A percentile compares a stretch with the other conserved stretches of the same genome.
Evolutionary conservation across 176 grass and related monocot genomes (phyloP).

Genomic region (Carex myosuroides): DNA sequence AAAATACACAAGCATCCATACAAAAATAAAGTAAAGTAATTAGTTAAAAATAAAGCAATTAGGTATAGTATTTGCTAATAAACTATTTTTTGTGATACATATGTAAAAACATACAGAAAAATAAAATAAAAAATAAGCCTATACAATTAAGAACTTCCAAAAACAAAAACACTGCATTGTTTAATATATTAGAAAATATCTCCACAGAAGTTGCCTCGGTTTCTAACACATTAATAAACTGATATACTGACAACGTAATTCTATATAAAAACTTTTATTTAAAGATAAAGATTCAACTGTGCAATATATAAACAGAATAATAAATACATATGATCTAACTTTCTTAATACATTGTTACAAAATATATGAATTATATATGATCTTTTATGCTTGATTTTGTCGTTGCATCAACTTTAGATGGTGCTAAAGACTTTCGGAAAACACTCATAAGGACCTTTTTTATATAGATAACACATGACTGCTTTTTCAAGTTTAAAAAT

Average conservation of each 20-base stretch:
- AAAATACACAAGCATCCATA: neutral
- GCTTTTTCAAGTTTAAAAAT: constrained; percentile 10
- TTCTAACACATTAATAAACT: neutral
- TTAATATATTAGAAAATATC: neutral
- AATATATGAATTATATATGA: neutral
- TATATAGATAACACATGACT: neutral
- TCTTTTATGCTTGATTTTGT: neutral
- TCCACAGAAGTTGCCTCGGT: neutral
- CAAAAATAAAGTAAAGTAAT: neutral
- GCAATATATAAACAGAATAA: neutral
- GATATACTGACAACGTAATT: neutral
- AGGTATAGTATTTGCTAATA: neutral
- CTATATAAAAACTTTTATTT: neutral
- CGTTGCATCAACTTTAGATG: neutral
- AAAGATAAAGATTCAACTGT: neutral
- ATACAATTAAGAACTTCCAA: neutral
- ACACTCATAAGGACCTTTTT: neutral
- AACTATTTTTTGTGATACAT: neutral
- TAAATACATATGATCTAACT: neutral
- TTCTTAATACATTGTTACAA: neutral
- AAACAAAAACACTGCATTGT: too few relatives aligned
- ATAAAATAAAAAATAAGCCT: neutral
- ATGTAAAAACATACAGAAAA: neutral
- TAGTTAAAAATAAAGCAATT: too few relatives aligned
- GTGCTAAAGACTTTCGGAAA: neutral